phyloP scores from a whole-genome alignment of 768 basidiomycete genomes.

The Mycena rebaudengoi region DNA sequence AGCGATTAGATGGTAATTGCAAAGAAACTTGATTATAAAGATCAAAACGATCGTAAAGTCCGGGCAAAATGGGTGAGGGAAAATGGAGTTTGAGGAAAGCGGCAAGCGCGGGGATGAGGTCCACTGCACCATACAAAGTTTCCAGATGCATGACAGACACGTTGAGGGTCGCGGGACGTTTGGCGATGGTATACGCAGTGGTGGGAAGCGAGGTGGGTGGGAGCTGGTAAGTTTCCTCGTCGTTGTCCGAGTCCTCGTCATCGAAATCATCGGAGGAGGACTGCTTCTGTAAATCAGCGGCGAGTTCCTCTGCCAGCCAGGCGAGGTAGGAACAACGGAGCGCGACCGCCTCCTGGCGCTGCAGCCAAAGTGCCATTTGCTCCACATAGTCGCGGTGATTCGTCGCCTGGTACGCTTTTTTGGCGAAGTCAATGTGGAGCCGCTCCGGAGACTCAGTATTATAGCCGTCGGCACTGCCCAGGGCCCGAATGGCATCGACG shows the following conservation, averaged over 20 bases:
- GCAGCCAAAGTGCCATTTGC: conserved; percentile 44
- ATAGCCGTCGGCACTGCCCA: conserved; percentile 8
- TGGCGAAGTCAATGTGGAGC: not conserved
- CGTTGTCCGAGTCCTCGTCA: not conserved
- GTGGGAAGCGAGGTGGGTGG: not conserved
- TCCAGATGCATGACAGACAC: not conserved
- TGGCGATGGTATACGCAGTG: not conserved
- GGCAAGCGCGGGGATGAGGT: conserved; percentile 3
- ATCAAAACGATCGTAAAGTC: conserved; percentile 2
- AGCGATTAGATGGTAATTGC: not conserved
- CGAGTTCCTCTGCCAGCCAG: not conserved
- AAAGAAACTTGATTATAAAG: not conserved
- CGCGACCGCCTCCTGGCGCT: conserved; percentile 36
- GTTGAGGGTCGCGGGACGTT: not conserved
- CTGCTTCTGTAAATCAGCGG: not conserved
- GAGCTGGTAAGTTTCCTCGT: not conserved
- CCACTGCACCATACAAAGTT: not conserved
- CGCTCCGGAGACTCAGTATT: conserved; percentile 2
- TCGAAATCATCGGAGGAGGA: not conserved
- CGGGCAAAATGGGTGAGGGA: not conserved
- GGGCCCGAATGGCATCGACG: no score
- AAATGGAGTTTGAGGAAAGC: not conserved
- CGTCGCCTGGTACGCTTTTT: not conserved
- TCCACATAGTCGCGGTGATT: conserved; percentile 11
- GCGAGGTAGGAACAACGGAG: conserved; percentile 32